Evolutionary conservation across 208 protist genomes (phyloP).

Genomic region (Leishmania guyanensis): DNA sequence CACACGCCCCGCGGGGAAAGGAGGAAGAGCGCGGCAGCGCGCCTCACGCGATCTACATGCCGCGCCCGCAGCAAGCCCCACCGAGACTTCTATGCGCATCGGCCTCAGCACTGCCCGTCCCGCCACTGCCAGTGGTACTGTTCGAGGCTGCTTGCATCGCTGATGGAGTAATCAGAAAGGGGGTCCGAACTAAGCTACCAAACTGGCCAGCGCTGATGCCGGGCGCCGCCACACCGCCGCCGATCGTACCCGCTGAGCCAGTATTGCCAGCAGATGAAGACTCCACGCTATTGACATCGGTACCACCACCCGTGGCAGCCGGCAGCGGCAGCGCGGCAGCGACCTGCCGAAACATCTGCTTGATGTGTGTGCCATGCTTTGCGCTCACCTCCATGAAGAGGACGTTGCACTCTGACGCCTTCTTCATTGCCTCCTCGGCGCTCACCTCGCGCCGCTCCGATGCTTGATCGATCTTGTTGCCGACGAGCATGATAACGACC

Average conservation of each 20-base stretch:
- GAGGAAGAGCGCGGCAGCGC: too few species aligned
- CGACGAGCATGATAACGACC: slow-evolving; percentile 96
- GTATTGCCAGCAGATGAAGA: not conserved
- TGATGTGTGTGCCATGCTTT: slow-evolving; percentile 82
- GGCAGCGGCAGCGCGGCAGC: slow-evolving; percentile 52
- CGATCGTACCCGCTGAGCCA: not conserved
- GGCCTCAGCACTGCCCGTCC: not conserved
- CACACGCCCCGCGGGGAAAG: too few species aligned
- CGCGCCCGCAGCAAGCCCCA: slow-evolving; percentile 17
- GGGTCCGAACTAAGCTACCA: slow-evolving; percentile 23
- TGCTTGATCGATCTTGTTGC: slow-evolving; percentile 97
- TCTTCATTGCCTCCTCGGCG: slow-evolving; percentile 58
- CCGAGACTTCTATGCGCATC: slow-evolving; percentile 2
- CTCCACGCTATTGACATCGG: not conserved
- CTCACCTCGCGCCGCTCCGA: slow-evolving; percentile 71
- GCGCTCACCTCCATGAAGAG: slow-evolving; percentile 97
- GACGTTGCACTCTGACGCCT: slow-evolving; percentile 90
- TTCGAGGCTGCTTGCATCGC: slow-evolving; percentile 19
- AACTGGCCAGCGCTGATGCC: slow-evolving; percentile 15
- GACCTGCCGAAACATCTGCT: slow-evolving; percentile 77
- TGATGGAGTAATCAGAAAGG: slow-evolving; percentile 26
- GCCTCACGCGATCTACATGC: too few species aligned
- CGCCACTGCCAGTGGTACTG: not conserved
- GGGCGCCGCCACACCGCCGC: not conserved
- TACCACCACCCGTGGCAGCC: not conserved